Evolutionary conservation across 2,329 filamentous ascomycete genomes (phyloP), one percentile per base, ranked within the genome.

Genomic region (Coniochaeta ligniaria): DNA sequence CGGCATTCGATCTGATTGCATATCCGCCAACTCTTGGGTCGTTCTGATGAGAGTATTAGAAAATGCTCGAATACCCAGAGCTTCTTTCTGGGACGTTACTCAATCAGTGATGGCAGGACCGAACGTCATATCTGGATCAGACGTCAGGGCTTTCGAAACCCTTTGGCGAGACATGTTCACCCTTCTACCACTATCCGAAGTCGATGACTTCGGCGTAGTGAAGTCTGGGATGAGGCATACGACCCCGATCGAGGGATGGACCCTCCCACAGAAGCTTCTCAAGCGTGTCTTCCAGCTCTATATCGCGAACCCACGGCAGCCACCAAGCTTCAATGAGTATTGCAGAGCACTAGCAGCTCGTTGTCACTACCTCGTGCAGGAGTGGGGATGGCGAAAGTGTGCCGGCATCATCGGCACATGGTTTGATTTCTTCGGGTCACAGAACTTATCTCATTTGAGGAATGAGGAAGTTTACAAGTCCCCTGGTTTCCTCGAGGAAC

Each of bases 351-450:
- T 87, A 5, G 73, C 88, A 35, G 77, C 78, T 20, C 81, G 87
- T 33, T 89, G 86, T 63, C 81, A 88, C 67, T 82, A 83, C 67
- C 77, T 89, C 11, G 82, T 88, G 55, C 75, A 81, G 61, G 81
- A 85, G 69, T 90, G 87, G 87, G 84, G 84, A 4, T 89, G 87
- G 87, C 76, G 76, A 41, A 83, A 76, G 62, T 83, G 81, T 65
- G 82, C 80, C 55, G 74, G 78, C 12, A 77, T 88, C 16, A 74
- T 88, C 35, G 84, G 85, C 1, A 76, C 80, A 1, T 80, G 89
- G 2, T 89, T 89, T 63, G 86, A 89, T 70, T 89, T 88, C 67
- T 89, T 89, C 65, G 85, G 84, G 11, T 80, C 81, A 1, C 83
- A 85, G 63, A 79, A 83, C 54, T 77, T 89, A 12, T 79, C 80